These are phyloP conservation scores for Peniophora sp. DNA, from an alignment of 1,284 basidiomycete genomes.

Conservation along the genomic window DNA sequence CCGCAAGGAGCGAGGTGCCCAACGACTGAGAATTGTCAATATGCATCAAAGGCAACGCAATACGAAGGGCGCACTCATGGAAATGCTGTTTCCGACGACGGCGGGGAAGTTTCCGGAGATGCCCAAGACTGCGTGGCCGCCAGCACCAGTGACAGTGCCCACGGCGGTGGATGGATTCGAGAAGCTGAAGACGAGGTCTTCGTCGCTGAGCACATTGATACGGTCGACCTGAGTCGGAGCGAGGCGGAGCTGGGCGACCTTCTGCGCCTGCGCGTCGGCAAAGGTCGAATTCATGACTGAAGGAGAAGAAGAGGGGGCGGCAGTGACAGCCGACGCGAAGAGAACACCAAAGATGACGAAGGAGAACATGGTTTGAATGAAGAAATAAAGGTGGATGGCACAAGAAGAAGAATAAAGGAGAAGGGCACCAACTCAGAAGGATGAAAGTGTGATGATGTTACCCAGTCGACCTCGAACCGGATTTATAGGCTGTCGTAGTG, in stretches of 20 bases:
- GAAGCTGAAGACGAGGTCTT: conserved; percentile 4
- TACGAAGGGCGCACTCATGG: conserved; percentile 2
- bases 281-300: not conserved
- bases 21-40: not conserved
- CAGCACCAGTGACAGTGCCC: conserved; percentile 2
- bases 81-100: conserved; percentile 1
- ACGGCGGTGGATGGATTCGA: not conserved
- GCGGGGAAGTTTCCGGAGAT: conserved; percentile 2
- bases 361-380: not conserved
- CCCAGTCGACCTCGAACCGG: too few relatives aligned
- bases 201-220: conserved; percentile 16
- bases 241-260: conserved; percentile 9
- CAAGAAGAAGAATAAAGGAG: not conserved
- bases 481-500: too few relatives aligned
- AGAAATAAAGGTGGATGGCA: not conserved
- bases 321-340: not conserved
- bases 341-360: not conserved
- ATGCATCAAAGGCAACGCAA: not conserved
- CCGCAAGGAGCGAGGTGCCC: not conserved
- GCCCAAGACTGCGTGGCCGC: conserved; percentile 2
- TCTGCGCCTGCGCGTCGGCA: conserved; percentile 1
- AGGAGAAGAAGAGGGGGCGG: not conserved
- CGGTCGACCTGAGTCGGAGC: conserved; percentile 15
- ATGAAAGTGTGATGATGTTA: too few relatives aligned
- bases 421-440: not conserved